These are phyloP conservation scores for Penicillium maclennaniae DNA, from an alignment of 495 filamentous ascomycete genomes.

Conservation along the genomic window DNA sequence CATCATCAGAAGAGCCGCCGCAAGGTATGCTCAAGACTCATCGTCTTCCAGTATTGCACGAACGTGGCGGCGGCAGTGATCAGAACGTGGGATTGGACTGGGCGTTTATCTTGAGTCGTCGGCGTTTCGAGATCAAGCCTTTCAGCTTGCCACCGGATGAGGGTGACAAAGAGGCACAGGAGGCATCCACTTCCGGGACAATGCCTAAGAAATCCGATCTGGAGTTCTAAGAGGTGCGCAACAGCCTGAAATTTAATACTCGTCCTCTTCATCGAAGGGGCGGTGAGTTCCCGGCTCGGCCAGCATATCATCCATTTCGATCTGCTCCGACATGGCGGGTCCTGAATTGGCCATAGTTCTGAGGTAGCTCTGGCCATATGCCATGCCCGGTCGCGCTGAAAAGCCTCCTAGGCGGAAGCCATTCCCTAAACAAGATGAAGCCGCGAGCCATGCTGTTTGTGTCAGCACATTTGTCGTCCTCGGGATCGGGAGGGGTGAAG, in stretches of 20 bases:
- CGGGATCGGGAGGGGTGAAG: not conserved
- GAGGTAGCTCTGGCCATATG: conserved; percentile 53
- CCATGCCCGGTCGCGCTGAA: conserved; percentile 35
- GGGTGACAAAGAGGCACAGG: conserved; percentile 68
- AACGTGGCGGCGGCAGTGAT: conserved; percentile 78
- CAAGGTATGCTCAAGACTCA: conserved; percentile 85
- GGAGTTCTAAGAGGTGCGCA: conserved; percentile 55
- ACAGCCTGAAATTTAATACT: not conserved
- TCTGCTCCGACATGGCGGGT: conserved; percentile 57
- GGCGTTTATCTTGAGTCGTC: conserved; percentile 82
- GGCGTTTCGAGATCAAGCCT: conserved; percentile 79
- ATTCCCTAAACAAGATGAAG: conserved; percentile 59
- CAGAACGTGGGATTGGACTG: conserved; percentile 72
- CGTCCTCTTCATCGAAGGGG: conserved; percentile 39
- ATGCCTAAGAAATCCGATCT: conserved; percentile 64
- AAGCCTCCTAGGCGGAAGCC: conserved; percentile 41
- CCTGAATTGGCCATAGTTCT: conserved; percentile 51
- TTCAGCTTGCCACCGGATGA: conserved; percentile 90
- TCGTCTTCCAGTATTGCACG: conserved; percentile 76
- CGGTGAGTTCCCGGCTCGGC: conserved; percentile 33
- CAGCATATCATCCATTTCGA: conserved; percentile 61
- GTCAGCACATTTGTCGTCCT: conserved; percentile 16
- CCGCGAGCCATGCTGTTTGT: conserved; percentile 48
- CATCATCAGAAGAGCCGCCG: conserved; percentile 63
- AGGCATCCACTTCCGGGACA: conserved; percentile 40